phyloP scores from a whole-genome alignment of 805 yeast species.

The Candida glaebosa region DNA sequence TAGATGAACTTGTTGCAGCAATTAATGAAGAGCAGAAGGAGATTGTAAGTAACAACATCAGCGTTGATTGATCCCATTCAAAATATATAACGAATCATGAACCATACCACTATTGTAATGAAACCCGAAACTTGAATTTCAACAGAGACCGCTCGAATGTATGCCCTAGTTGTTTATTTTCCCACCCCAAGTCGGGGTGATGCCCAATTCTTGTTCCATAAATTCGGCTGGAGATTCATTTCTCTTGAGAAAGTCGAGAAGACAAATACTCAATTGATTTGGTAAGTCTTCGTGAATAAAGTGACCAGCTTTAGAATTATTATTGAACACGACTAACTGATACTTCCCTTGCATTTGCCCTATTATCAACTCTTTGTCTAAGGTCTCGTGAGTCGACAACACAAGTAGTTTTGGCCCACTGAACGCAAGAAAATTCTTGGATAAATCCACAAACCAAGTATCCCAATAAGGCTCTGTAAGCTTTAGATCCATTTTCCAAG shows the following conservation, averaged over 20 bases:
- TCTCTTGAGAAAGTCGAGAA: slow-evolving; percentile 48
- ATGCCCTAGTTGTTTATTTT: slow-evolving; percentile 18
- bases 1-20: slow-evolving; percentile 70
- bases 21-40: slow-evolving; percentile 42
- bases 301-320: slow-evolving; percentile 64
- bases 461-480: slow-evolving; percentile 71
- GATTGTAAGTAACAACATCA: slow-evolving; percentile 27
- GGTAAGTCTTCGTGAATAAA: slow-evolving; percentile 95
- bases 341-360: slow-evolving; percentile 99
- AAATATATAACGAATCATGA: no score
- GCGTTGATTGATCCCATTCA: slow-evolving; percentile 42
- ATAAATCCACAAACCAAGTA: slow-evolving; percentile 75
- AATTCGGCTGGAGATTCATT: slow-evolving; percentile 34
- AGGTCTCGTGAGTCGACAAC: slow-evolving; percentile 83
- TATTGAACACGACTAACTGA: slow-evolving; percentile 77
- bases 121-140: neutral
- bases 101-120: no score
- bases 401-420: slow-evolving; percentile 62
- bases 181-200: slow-evolving; percentile 40
- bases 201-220: slow-evolving; percentile 27
- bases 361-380: slow-evolving; percentile 80
- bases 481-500: slow-evolving; percentile 65
- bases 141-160: no score
- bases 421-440: slow-evolving; percentile 43
- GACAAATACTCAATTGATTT: slow-evolving; percentile 54